phyloP scores from a whole-genome alignment of 352 stramenopile genomes.

The Halophytophthora polymorphica region DNA sequence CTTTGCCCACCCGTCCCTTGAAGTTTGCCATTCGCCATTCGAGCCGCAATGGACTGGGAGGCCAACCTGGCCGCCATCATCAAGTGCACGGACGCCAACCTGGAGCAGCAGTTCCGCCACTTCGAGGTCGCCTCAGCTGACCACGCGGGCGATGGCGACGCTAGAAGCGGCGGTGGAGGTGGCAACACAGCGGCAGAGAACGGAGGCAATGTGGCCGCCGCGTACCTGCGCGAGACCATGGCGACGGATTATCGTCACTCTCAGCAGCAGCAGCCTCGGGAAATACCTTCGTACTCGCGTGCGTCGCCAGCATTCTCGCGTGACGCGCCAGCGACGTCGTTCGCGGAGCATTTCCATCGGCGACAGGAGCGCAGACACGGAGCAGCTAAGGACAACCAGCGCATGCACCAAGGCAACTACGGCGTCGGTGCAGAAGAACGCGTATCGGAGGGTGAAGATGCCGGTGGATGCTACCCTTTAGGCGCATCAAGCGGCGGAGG shows the following conservation, averaged over 20 bases:
- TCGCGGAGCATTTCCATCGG: constrained; percentile 52
- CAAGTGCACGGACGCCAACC: constrained; percentile 75
- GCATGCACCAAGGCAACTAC: constrained; percentile 13
- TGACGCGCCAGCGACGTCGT: constrained; percentile 13
- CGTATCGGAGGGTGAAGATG: constrained; percentile 15
- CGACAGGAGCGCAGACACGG: constrained; percentile 42
- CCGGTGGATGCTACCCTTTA: constrained; percentile 5
- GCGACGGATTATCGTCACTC: constrained; percentile 16
- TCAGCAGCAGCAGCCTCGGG: constrained; percentile 2
- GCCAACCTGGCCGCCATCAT: constrained; percentile 77
- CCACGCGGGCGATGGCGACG: constrained; percentile 1
- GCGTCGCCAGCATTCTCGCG: constrained; percentile 18
- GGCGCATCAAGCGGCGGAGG: neutral
- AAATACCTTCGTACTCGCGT: constrained; percentile 19
- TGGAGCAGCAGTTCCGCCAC: constrained; percentile 73
- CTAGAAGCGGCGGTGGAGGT: neutral
- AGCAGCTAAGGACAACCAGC: constrained; percentile 30
- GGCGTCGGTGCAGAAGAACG: constrained; percentile 16
- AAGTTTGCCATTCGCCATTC: too few relatives aligned
- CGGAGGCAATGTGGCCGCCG: constrained; percentile 25
- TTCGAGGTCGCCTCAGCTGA: constrained; percentile 45
- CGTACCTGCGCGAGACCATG: constrained; percentile 42
- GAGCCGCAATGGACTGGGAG: constrained; percentile 56
- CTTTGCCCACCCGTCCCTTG: too few relatives aligned
- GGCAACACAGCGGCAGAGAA: neutral